Conservation (phyloP, 345 rosid species). For the Draba incana region DNA sequence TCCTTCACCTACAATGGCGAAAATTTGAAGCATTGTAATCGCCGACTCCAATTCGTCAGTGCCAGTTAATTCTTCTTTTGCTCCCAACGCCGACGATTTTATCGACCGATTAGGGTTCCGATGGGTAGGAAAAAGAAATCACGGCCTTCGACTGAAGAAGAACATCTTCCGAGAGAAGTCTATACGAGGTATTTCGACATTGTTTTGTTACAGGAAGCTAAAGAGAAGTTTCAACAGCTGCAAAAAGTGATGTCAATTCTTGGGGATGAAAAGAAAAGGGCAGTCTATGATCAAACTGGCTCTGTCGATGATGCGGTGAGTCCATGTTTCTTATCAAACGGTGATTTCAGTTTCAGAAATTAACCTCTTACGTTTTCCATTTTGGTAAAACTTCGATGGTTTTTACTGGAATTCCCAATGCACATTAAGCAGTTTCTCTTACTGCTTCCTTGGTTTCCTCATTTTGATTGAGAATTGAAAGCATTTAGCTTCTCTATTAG, state of each 20-base stretch:
- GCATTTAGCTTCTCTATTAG: not conserved
- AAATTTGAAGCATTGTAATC: not conserved
- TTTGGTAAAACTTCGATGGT: too few species aligned
- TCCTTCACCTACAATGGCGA: too few species aligned
- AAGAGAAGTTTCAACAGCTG: constrained; percentile 92
- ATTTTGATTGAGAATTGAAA: not conserved
- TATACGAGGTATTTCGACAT: constrained; percentile 58
- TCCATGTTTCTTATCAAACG: constrained; percentile 17
- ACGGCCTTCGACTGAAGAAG: constrained; percentile 52
- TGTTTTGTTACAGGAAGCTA: constrained; percentile 64
- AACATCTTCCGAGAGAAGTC: constrained; percentile 44
- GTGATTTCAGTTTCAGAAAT: too few species aligned
- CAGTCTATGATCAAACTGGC: constrained; percentile 86
- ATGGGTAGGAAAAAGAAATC: constrained; percentile 68
- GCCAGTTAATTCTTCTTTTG: not conserved
- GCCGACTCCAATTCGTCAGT: not conserved
- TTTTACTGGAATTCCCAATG: not conserved
- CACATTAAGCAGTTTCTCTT: not conserved
- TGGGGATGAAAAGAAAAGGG: constrained; percentile 86
- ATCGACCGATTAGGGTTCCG: constrained; percentile 26
- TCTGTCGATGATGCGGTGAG: constrained; percentile 90
- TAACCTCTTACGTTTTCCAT: too few species aligned
- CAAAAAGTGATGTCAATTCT: constrained; percentile 91
- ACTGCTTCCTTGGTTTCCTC: not conserved
- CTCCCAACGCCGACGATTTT: not conserved